phyloP scores from a whole-genome alignment of 768 basidiomycete species.

The Suillus americanus region DNA sequence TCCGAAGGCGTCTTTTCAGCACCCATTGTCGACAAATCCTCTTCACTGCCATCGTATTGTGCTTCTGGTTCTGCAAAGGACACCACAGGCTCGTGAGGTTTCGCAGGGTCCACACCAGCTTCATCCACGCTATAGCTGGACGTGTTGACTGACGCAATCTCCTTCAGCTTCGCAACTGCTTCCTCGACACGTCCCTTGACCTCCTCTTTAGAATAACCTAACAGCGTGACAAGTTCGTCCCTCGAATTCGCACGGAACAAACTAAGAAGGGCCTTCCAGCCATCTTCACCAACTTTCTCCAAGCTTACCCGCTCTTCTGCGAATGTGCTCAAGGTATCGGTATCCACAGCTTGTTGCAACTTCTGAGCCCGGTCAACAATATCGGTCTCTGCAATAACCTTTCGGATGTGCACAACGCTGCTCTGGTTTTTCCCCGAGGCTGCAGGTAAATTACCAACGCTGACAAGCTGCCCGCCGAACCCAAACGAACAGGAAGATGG shows the following conservation, averaged over 20 bases:
- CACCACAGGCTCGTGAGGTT: conserved; percentile 71
- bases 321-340: conserved; percentile 58
- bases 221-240: conserved; percentile 84
- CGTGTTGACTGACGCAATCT: conserved; percentile 29
- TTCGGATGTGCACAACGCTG: conserved; percentile 75
- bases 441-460: conserved; percentile 72
- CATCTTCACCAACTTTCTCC: conserved; percentile 42
- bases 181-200: conserved; percentile 76
- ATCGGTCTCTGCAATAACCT: conserved; percentile 70
- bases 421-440: conserved; percentile 82
- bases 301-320: conserved; percentile 53
- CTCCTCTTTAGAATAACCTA: conserved; percentile 92
- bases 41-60: conserved; percentile 30
- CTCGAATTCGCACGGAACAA: conserved; percentile 88
- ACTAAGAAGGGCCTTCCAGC: conserved; percentile 87
- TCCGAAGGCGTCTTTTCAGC: conserved; percentile 57
- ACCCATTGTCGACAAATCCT: conserved; percentile 26
- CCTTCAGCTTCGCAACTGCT: conserved; percentile 75
- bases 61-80: conserved; percentile 80
- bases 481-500: conserved; percentile 83
- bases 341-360: conserved; percentile 62
- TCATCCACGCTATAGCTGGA: conserved; percentile 37
- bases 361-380: conserved; percentile 74
- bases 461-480: conserved; percentile 86
- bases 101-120: conserved; percentile 41